A percentile compares a stretch with the other conserved stretches of the same genome.
Conservation (phyloP, 345 rosid genomes). For the Pistacia vera region DNA sequence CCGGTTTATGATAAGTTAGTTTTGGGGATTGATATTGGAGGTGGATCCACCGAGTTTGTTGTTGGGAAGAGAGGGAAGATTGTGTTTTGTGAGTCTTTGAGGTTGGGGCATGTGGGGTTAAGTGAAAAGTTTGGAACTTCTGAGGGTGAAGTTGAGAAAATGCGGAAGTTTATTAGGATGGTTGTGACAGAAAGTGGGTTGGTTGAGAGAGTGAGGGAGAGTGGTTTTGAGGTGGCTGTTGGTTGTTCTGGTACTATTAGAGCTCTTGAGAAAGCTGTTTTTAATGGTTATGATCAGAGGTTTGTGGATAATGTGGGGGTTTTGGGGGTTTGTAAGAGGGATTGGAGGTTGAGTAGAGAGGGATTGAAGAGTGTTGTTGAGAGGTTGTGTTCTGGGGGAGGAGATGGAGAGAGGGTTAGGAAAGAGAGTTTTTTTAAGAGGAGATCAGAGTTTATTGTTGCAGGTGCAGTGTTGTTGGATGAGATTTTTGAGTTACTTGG, state of each 20-base stretch:
- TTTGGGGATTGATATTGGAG: conserved; percentile 65
- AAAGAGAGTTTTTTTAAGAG: conserved; percentile 63
- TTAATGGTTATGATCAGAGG: conserved; percentile 41
- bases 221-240: conserved; percentile 56
- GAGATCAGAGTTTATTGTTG: conserved; percentile 67
- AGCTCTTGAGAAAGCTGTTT: conserved; percentile 64
- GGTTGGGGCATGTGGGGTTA: conserved; percentile 65
- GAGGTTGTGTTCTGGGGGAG: conserved; percentile 48
- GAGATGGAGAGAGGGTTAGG: conserved; percentile 32
- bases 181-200: conserved; percentile 48
- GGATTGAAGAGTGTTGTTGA: conserved; percentile 53
- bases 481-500: conserved; percentile 64
- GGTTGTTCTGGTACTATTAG: conserved; percentile 74
- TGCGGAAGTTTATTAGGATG: conserved; percentile 47
- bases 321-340: conserved; percentile 41
- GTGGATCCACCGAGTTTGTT: conserved; percentile 76
- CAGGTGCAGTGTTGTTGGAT: conserved; percentile 68
- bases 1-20: conserved; percentile 52
- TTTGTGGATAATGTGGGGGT: conserved; percentile 23
- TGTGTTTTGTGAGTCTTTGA: conserved; percentile 52
- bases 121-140: conserved; percentile 43
- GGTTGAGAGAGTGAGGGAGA: conserved; percentile 41
- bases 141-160: conserved; percentile 23
- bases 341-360: conserved; percentile 57
- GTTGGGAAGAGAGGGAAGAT: conserved; percentile 50